Evolutionary conservation across 139 green algal genomes (phyloP), one percentile per base, ranked within the genome.

Genomic region (Coelastrella sp.): DNA sequence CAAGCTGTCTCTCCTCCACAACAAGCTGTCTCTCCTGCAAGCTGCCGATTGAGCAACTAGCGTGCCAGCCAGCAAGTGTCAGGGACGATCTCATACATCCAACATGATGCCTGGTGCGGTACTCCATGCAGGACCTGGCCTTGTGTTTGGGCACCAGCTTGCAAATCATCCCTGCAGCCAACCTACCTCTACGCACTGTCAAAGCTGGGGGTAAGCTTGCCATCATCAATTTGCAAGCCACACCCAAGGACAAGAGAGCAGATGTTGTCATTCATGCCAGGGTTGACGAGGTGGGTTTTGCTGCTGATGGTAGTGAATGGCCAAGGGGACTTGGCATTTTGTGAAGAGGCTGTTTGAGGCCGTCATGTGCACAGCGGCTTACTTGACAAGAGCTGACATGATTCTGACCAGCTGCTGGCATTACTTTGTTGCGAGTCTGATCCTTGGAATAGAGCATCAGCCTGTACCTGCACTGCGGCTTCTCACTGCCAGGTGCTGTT

Each of bases 151-250:
- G 97, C 64, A 98, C 97, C 61, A 97, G 94, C 91, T 89, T 99
- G n/a, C 97, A 99, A 87, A 99, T 99, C 77, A 93, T 88, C 47
- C 97, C 97, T 0, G 96, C 96, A 68, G 96, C 95, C 91, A 93
- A 98, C 92, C 92, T 99, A 56, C 97, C 97, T 3, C 85, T 94
- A 3, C 85, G 90, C 82, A 87, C 83, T 5, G n/a, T 85, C 20
- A 92, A 89, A 8, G 20, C 90, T 92, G 95, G 95, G 6, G 97
- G 97, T 22, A 93, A 95, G 86, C 87, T 99, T 66, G 97, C 92
- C 4, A 99, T 99, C 64, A 92, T 99, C 79, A 99, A 99, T 90
- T 92, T 83, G 85, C 96, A 98, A 86, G 94, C 93, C 14, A 98
- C 96, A 54, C 94, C 94, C 14, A 96, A 96, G 80, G 94, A 96